These are phyloP conservation scores for Diaporthe capsici DNA, from an alignment of 2,329 filamentous ascomycete species.

Conservation along the genomic window DNA sequence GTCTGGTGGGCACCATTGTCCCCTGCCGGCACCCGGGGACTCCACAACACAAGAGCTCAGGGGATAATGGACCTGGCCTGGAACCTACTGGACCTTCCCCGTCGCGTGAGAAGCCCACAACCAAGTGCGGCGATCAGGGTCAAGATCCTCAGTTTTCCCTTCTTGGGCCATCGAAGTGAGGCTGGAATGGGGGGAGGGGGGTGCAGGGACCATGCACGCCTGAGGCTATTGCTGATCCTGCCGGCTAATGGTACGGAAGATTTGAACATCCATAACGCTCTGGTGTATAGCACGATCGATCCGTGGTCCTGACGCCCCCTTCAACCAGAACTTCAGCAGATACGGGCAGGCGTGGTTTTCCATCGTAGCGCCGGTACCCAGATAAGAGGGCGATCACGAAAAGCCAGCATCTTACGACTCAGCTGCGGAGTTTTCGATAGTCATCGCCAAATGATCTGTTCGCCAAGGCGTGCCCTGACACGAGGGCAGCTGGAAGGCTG, in stretches of 20 bases:
- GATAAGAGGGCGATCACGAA: slow-evolving; percentile 22
- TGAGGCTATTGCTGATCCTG: slow-evolving; percentile 26
- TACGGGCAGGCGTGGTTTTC: slow-evolving; percentile 16
- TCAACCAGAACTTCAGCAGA: slow-evolving; percentile 21
- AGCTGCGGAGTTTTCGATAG: slow-evolving; percentile 31
- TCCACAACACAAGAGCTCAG: slow-evolving; percentile 31
- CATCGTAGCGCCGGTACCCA: slow-evolving; percentile 20
- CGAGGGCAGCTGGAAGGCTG: slow-evolving; percentile 8
- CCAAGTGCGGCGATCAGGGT: slow-evolving; percentile 10
- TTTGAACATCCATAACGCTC: slow-evolving; percentile 23
- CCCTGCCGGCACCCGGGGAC: slow-evolving; percentile 19
- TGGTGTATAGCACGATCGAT: slow-evolving; percentile 23
- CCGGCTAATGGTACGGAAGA: slow-evolving; percentile 26
- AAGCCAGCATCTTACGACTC: slow-evolving; percentile 29
- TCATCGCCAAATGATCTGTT: slow-evolving; percentile 12
- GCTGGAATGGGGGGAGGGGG: slow-evolving; percentile 1
- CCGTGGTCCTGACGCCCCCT: slow-evolving; percentile 12
- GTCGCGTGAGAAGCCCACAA: slow-evolving; percentile 8
- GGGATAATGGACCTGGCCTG: slow-evolving; percentile 32
- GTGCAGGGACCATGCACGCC: slow-evolving; percentile 2
- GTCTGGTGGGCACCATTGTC: slow-evolving; percentile 5
- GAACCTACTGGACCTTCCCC: slow-evolving; percentile 18
- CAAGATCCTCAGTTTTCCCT: slow-evolving; percentile 26
- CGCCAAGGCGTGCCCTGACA: slow-evolving; percentile 31
- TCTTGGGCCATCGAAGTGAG: slow-evolving; percentile 16